Percentiles rank a stretch among this genome's conserved stretches.
phyloP scores from a whole-genome alignment of 305 asterid genomes.

The Fraxinus ornus region DNA sequence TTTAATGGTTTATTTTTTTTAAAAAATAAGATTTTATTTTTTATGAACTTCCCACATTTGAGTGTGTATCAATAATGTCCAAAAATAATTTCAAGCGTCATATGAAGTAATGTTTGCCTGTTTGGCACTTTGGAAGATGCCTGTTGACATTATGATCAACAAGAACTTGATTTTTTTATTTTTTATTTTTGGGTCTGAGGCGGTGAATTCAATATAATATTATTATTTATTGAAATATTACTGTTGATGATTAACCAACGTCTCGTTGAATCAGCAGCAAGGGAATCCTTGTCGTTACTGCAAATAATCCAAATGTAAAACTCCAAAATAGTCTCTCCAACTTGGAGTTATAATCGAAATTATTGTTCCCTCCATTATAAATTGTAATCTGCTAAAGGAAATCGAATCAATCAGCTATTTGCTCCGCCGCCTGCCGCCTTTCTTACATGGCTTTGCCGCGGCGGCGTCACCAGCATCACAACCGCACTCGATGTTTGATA shows the following conservation, averaged over 20 bases:
- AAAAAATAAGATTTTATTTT: not conserved
- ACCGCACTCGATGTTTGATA: slow-evolving; percentile 44
- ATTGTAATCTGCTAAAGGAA: slow-evolving; percentile 16
- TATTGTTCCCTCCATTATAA: slow-evolving; percentile 35
- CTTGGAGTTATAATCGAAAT: slow-evolving; percentile 26
- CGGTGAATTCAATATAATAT: not conserved
- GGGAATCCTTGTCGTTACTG: slow-evolving; percentile 32
- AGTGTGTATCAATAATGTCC: not conserved
- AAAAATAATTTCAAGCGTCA: not conserved
- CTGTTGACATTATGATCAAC: not conserved
- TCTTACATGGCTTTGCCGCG: slow-evolving; percentile 60
- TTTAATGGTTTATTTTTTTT: not conserved
- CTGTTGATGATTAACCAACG: not conserved
- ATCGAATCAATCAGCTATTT: slow-evolving; percentile 8
- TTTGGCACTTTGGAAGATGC: not conserved
- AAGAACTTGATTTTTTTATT: not conserved
- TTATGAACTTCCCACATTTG: not conserved
- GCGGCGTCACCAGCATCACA: slow-evolving; percentile 69
- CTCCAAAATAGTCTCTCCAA: slow-evolving; percentile 28
- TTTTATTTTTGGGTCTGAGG: not conserved
- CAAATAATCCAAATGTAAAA: slow-evolving; percentile 33
- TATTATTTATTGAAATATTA: not conserved
- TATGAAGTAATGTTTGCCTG: not conserved
- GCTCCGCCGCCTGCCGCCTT: slow-evolving; percentile 28
- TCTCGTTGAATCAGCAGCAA: not conserved